These are phyloP conservation scores for Penicillium bovifimosum DNA, from an alignment of 495 filamentous ascomycete species.

Conservation along the genomic window DNA sequence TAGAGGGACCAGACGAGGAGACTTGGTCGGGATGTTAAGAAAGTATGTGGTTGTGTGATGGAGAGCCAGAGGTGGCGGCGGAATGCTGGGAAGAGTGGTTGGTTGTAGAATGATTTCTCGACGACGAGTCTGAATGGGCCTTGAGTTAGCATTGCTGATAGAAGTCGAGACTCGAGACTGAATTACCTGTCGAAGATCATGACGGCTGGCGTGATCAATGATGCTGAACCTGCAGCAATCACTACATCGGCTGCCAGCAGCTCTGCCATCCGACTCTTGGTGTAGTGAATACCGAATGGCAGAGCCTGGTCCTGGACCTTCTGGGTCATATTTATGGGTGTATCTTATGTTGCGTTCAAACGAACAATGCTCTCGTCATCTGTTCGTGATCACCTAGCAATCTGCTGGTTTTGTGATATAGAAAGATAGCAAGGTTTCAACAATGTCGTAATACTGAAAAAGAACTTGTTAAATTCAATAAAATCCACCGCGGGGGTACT, in stretches of 20 bases:
- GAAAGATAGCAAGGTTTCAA: not conserved
- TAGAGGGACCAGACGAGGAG: conserved; percentile 78
- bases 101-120: conserved; percentile 79
- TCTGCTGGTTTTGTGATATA: conserved; percentile 1
- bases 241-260: conserved; percentile 30
- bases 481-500: conserved; percentile 23
- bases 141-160: conserved; percentile 3
- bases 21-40: conserved; percentile 71
- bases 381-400: conserved; percentile 1
- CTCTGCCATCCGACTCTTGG: conserved; percentile 27
- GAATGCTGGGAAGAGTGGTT: conserved; percentile 59
- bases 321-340: conserved; percentile 16
- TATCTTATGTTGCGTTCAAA: conserved; percentile 1
- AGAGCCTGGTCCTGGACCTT: conserved; percentile 23
- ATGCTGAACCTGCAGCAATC: conserved; percentile 36
- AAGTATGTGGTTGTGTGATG: conserved; percentile 57
- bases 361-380: conserved; percentile 5
- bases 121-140: conserved; percentile 49
- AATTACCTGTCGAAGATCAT: conserved; percentile 39
- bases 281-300: conserved; percentile 26
- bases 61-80: conserved; percentile 55
- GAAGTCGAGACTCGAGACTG: not conserved
- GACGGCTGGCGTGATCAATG: conserved; percentile 35
- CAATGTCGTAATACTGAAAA: not conserved
- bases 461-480: conserved; percentile 16